phyloP scores from a whole-genome alignment of 2,329 filamentous ascomycete species.

The Scedosporium boydii region DNA sequence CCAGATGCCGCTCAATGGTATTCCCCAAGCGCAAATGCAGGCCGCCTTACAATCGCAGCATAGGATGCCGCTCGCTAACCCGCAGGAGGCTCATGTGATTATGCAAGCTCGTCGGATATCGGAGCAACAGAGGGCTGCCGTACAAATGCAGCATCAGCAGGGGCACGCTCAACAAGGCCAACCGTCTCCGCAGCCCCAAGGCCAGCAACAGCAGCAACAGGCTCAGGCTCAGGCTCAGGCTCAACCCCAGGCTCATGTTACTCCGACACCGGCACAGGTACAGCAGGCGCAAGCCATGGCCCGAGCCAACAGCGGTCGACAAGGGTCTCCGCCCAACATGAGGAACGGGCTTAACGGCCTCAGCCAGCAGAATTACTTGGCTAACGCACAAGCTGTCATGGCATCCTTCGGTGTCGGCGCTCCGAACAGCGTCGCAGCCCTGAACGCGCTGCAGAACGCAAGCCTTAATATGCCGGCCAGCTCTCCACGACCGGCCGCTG shows the following conservation, averaged over 20 bases:
- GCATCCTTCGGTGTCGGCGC: constrained; percentile 31
- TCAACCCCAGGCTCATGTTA: constrained; percentile 12
- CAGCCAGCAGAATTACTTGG: constrained; percentile 43
- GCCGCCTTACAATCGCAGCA: constrained; percentile 34
- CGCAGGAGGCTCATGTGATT: constrained; percentile 43
- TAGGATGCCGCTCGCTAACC: constrained; percentile 39
- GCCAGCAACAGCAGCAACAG: constrained; percentile 26
- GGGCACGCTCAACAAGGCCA: constrained; percentile 13
- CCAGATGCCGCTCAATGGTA: constrained; percentile 51
- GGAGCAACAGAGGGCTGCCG: constrained; percentile 47
- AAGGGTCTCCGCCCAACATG: constrained; percentile 33
- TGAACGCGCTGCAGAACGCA: constrained; percentile 3
- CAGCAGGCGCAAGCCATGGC: constrained; percentile 21
- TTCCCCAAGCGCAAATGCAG: constrained; percentile 63
- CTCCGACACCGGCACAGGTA: constrained; percentile 15
- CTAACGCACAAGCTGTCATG: constrained; percentile 44
- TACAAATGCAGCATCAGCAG: constrained; percentile 36
- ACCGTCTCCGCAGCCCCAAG: constrained; percentile 16
- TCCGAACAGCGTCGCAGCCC: constrained; percentile 25
- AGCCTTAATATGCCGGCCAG: constrained; percentile 19
- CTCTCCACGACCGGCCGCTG: constrained; percentile 31
- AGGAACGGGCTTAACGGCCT: constrained; percentile 32
- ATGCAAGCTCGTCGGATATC: constrained; percentile 58
- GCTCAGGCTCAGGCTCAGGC: constrained; percentile 24
- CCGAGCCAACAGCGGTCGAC: constrained; percentile 31